Evolutionary conservation across 352 stramenopile genomes (phyloP), one percentile per base, ranked within the genome.

Genomic region (Aphanomyces invadans): DNA sequence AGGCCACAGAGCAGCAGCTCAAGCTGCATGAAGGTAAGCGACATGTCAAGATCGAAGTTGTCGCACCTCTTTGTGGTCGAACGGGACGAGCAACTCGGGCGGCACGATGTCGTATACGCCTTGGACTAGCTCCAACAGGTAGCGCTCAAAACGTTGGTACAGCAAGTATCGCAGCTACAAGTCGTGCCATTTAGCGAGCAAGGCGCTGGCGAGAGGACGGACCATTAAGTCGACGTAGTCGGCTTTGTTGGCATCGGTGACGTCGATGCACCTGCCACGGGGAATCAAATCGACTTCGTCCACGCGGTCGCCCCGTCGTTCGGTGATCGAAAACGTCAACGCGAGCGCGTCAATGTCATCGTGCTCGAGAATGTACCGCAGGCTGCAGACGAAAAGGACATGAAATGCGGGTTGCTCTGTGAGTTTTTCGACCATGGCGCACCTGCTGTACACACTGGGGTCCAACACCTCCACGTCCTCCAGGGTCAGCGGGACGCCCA

Each of bases 71-170:
- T 98, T 92, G 62, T 95, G 95, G 73, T 99, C 96, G 74, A 99
- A 98, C 7, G 97, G 80, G 49, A 96, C 87, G 29, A 99, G 71
- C 45, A 98, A 78, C 26, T 95, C 79, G 69, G 87, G 82, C 15
- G 95, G 95, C 36, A 98, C 88, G 17, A 99, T 91, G 69, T 99
- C 95, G 73, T 98, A 98, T 49, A 99, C 90, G n/a, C 97, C 97
- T 59, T 88, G 90, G 4, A 99, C 69, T 62, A 99, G 95, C 15
- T 87, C 76, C 55, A 79, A 78, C 9, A 98, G 79, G 74, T 97
- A 89, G 10, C 75, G 39, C 21, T 95, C 85, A 4, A 98, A 89
- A 36, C 90, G 89, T 48, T 90, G 89, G 33, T 98, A 79, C 33
- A 99, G 67, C 38, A 95, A 77, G 73, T 98, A 98, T 69, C 97